Evolutionary conservation across 2,329 filamentous ascomycete genomes (phyloP), one percentile per base, ranked within the genome.

Genomic region (Xylariaceae sp.): DNA sequence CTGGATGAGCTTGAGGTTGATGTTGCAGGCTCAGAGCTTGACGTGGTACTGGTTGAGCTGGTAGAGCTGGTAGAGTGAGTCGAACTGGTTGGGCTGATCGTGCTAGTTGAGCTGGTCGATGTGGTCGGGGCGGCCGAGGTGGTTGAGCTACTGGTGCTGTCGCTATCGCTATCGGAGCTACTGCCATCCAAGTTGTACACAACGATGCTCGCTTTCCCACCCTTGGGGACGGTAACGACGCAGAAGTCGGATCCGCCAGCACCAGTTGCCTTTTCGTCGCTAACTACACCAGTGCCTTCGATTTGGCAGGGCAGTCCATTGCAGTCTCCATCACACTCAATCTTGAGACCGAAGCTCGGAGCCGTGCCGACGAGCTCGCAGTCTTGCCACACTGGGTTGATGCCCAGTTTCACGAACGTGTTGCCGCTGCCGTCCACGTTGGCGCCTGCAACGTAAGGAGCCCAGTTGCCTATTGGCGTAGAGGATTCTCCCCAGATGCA

Each of bases 341-440:
- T 82, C 66, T 81, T 81, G 47, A 90, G 66, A 55, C 86, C 87
- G 57, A 80, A 91, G 6, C 71, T 75, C 6, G 87, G 87, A 55
- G 78, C 76, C 17, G 71, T 76, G 56, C 75, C 71, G 42, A 75
- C 74, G 62, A 89, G 69, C 15, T 74, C 44, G 55, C 80, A 69
- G 60, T 75, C 61, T 58, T 83, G 75, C 68, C 82, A 91, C 54
- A 89, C 86, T 19, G 88, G 88, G 68, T 91, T 91, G 77, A 83
- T 87, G 47, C 83, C 87, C 45, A 91, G 74, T 72, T 89, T 90
- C 59, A 89, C 77, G 63, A 80, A 91, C 1, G 87, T 90, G 53
- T 80, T 69, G 44, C 87, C 88, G 45, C 68, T 74, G 42, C 62
- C 59, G 57, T 83, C 82, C 14, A 82, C 83, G 68, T 91, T 91